Evolutionary conservation across 306 rosid species (phyloP).

Genomic region (Dryas octopetala): DNA sequence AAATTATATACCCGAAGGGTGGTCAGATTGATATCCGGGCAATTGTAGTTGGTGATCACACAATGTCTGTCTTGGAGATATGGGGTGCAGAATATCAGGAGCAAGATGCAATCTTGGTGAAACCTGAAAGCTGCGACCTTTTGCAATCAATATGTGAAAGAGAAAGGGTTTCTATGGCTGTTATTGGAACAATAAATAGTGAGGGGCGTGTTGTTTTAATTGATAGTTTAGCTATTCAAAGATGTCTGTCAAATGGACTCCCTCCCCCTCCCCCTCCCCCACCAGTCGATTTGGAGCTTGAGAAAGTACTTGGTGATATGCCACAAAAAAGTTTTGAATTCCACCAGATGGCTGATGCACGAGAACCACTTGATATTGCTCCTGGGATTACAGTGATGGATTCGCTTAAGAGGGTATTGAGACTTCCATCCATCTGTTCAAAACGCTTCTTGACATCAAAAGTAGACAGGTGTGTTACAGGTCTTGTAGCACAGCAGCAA

Average conservation of each 20-base stretch:
- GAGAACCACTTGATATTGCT: conserved; percentile 76
- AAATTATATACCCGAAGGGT: conserved; percentile 78
- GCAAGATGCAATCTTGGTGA: conserved; percentile 88
- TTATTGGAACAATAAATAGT: conserved; percentile 75
- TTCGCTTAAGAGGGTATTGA: conserved; percentile 73
- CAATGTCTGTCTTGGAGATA: conserved; percentile 90
- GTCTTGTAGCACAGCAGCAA: conserved; percentile 92
- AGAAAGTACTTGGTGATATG: conserved; percentile 95
- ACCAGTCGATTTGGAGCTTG: conserved; percentile 83
- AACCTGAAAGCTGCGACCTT: conserved; percentile 65
- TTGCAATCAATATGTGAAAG: conserved; percentile 70
- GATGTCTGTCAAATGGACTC: conserved; percentile 47
- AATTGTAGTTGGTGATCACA: conserved; percentile 82
- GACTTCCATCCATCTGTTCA: conserved; percentile 83
- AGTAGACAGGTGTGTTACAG: conserved; percentile 83
- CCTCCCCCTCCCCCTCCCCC: conserved; percentile 70
- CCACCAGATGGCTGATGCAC: conserved; percentile 46
- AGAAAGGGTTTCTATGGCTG: conserved; percentile 91
- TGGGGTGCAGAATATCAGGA: conserved; percentile 98
- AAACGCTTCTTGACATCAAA: conserved; percentile 75
- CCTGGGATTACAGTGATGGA: conserved; percentile 60
- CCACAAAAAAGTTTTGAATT: conserved; percentile 74
- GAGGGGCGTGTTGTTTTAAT: conserved; percentile 70
- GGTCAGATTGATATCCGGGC: conserved; percentile 75
- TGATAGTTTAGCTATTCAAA: conserved; percentile 60